Evolutionary conservation across 179 eudicot genomes (phyloP).

Genomic region (Drosera spatulata): DNA sequence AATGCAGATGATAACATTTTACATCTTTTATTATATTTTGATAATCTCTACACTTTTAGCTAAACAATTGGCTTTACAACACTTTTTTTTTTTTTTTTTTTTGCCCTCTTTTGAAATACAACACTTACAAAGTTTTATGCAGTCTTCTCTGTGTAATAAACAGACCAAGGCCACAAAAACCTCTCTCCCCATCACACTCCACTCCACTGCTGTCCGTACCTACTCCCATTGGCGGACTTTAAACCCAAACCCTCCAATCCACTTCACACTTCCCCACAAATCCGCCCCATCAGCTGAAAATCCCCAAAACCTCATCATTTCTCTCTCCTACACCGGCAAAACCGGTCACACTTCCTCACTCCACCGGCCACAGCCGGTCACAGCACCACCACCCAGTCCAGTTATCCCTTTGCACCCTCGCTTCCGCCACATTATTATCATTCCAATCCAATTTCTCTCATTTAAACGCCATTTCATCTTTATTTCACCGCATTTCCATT

Average conservation of each 20-base stretch:
- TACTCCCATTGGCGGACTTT: background rate
- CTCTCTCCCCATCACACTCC: no score
- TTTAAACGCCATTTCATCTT: conserved; percentile 17
- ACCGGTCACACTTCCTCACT: background rate
- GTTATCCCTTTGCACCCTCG: background rate
- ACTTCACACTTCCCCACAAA: background rate
- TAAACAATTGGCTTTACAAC: no score
- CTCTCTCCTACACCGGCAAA: background rate
- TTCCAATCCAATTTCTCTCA: conserved; percentile 10
- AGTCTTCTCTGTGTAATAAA: no score
- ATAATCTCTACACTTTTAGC: no score
- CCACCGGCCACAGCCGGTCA: no score
- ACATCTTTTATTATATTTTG: no score
- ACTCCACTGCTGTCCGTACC: no score
- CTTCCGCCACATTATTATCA: conserved; percentile 12
- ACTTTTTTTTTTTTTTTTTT: no score
- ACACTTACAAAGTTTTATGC: no score
- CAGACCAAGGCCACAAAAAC: no score
- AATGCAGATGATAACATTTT: no score
- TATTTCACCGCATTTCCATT: conserved; percentile 14
- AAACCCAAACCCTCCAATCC: background rate
- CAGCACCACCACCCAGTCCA: background rate
- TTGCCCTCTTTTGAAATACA: no score
- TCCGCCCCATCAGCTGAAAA: background rate
- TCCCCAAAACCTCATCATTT: background rate